Base-by-base conservation (phyloP, 805 yeast species). In the Candida chilensis region DNA sequence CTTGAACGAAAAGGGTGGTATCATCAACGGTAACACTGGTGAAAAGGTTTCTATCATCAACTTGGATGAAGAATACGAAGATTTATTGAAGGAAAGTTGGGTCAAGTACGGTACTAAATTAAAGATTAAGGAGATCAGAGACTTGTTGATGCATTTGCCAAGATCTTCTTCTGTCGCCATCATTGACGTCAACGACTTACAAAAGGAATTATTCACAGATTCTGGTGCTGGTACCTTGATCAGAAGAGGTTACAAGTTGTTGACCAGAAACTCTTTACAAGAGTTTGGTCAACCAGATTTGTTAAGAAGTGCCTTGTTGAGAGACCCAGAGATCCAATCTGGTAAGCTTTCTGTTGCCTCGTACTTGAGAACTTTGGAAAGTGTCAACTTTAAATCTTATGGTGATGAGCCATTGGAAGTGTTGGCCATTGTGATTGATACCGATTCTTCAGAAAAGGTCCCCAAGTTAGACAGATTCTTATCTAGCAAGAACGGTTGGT, bases 221-320 rank as follows among this genome's bases (percentile, higher is more conserved):
- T 82, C 95, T 12, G 99, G 99, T 57, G 99, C 98, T 18, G 99
- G 99, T 51, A 92, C 99, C 27, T 70, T 92, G 64, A 87, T 92
- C 47, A 82, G 98, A 71, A 78, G 98, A 58, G 99, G 99, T 38
- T 85, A 90, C 64, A 86, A 85, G 60, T 69, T 92, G 41, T 54
- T 80, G 34, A 78, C 75, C 47, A 76, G 86, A 52, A 70, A 74
- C 46, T 71, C 81, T 15, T 60, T 87, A 32, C 57, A 64, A 22
- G 90, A 83, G 38, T 82, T 88, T 52, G 52, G 63, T 20, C 74
- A 78, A 36, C 73, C 85, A n/a, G 95, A 84, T 48, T 60, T 75
- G 32, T 71, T 92, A 43, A 74, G 95, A 58, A 52, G 68, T 29
- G 92, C 87, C 14, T 67, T 92, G 37, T 69, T 71, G 45, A 72